These are phyloP conservation scores for Penicillium chermesinum DNA, from an alignment of 495 filamentous ascomycete genomes.

Conservation along the genomic window DNA sequence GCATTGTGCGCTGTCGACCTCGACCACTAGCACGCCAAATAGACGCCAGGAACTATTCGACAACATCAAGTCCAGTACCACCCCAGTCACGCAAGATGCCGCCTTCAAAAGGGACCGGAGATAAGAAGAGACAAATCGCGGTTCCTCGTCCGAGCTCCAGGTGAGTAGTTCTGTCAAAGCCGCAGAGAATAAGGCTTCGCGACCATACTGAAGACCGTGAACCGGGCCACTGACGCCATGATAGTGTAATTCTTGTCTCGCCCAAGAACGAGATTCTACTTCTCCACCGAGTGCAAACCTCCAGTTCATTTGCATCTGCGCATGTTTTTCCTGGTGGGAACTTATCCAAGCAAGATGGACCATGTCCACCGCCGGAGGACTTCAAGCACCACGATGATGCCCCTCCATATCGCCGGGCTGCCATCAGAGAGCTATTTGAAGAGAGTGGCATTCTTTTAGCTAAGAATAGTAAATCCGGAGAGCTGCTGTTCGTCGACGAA, in stretches of 20 bases:
- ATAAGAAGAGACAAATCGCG: conserved; percentile 21
- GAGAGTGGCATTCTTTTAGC: conserved; percentile 88
- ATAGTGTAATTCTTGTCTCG: conserved; percentile 79
- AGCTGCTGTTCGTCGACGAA: conserved; percentile 54
- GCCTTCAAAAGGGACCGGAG: conserved; percentile 10
- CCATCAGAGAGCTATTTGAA: conserved; percentile 89
- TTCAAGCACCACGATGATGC: conserved; percentile 59
- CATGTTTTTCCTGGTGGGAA: conserved; percentile 98
- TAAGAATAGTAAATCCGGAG: conserved; percentile 37
- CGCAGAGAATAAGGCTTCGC: background rate
- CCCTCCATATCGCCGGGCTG: conserved; percentile 65
- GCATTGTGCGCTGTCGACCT: background rate
- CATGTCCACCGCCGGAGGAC: conserved; percentile 42
- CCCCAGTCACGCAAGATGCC: conserved; percentile 15
- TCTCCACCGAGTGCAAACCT: conserved; percentile 76
- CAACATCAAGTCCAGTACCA: conserved; percentile 1
- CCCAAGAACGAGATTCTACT: conserved; percentile 81
- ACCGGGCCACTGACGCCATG: conserved; percentile 3
- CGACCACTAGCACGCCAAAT: background rate
- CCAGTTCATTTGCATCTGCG: conserved; percentile 79
- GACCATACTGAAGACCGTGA: background rate
- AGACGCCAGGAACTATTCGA: conserved; percentile 7
- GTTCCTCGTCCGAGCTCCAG: conserved; percentile 36
- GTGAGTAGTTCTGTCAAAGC: conserved; percentile 1
- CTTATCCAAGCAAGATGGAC: conserved; percentile 62